Conservation (phyloP, 2,329 filamentous ascomycete species). For the Endothia cerciana region DNA sequence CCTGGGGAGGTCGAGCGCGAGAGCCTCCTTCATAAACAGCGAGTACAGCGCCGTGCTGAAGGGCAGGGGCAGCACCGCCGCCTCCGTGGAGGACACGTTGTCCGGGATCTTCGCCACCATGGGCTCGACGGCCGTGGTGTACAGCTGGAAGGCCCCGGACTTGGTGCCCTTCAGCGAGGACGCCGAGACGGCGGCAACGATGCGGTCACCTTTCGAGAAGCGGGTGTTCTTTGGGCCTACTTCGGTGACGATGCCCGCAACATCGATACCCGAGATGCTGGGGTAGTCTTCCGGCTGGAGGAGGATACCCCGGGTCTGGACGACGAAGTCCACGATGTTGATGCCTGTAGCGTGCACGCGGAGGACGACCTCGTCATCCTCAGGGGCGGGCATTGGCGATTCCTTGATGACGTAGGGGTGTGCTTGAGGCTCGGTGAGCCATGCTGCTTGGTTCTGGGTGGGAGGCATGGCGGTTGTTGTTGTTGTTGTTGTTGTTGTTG, state of each 20-base stretch:
- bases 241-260: slow-evolving; percentile 40
- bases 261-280: slow-evolving; percentile 39
- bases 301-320: slow-evolving; percentile 2
- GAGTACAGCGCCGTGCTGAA: slow-evolving; percentile 35
- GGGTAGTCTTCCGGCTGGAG: slow-evolving; percentile 37
- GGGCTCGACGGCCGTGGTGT: slow-evolving; percentile 20
- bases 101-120: slow-evolving; percentile 33
- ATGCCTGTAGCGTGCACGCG: slow-evolving; percentile 36
- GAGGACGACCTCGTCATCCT: slow-evolving; percentile 27
- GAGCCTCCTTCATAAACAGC: slow-evolving; percentile 33
- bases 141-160: slow-evolving; percentile 35
- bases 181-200: not conserved
- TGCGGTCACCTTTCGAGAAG: slow-evolving; percentile 30
- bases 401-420: slow-evolving; percentile 4
- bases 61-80: slow-evolving; percentile 35
- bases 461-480: not conserved
- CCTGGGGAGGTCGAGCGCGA: slow-evolving; percentile 30
- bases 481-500: not conserved
- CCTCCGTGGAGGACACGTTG: slow-evolving; percentile 32
- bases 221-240: slow-evolving; percentile 35
- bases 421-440: not conserved
- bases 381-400: not conserved
- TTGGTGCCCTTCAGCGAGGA: not conserved
- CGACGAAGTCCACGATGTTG: slow-evolving; percentile 36
- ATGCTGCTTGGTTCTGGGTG: slow-evolving; percentile 1